Evolutionary conservation across 306 rosid genomes (phyloP).

Genomic region (Gastrolobium bilobum): DNA sequence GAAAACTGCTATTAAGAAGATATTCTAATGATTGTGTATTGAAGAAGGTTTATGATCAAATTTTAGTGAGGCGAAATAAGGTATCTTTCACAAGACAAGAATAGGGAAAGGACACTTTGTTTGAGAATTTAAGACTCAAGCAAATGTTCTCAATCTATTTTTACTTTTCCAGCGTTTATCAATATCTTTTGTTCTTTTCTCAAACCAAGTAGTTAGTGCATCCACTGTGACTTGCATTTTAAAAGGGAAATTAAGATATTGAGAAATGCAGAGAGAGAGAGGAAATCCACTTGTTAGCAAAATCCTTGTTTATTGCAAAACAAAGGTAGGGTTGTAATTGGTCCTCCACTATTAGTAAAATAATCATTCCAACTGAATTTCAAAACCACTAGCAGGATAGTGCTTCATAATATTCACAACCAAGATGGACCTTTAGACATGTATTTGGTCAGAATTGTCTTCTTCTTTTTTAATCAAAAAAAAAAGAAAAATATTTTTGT

Average conservation of each 20-base stretch:
- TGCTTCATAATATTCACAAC: slow-evolving; percentile 29
- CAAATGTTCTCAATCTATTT: not conserved
- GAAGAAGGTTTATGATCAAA: too few species aligned
- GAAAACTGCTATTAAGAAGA: too few species aligned
- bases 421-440: slow-evolving; percentile 23
- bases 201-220: not conserved
- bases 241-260: not conserved
- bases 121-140: not conserved
- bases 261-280: not conserved
- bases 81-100: too few species aligned
- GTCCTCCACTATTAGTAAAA: slow-evolving; percentile 11
- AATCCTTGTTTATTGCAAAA: slow-evolving; percentile 6
- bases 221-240: not conserved
- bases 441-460: not conserved
- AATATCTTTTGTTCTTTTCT: not conserved
- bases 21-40: too few species aligned
- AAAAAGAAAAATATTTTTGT: too few species aligned
- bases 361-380: slow-evolving; percentile 1
- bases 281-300: not conserved
- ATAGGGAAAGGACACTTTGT: too few species aligned
- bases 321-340: not conserved
- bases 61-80: too few species aligned
- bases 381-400: slow-evolving; percentile 36
- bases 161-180: not conserved
- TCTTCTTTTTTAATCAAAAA: not conserved